phyloP scores from a whole-genome alignment of 176 grass and related monocot genomes.

The Avena atlantica region DNA sequence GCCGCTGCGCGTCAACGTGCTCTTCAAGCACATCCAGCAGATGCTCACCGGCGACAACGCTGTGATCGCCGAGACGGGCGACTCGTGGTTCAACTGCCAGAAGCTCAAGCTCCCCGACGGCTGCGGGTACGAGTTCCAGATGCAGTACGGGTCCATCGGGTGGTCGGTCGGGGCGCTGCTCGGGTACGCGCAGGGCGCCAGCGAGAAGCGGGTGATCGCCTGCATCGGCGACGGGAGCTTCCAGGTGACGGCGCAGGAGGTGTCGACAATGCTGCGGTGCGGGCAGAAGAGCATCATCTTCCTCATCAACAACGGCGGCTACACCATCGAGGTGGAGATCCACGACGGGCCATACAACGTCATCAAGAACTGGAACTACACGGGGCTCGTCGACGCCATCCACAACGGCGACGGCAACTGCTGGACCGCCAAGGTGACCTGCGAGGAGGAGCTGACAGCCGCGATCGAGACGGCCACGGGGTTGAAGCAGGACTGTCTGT shows the following conservation, averaged over 20 bases:
- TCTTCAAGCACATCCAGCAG: conserved; percentile 81
- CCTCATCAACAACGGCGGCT: conserved; percentile 92
- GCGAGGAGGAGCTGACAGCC: conserved; percentile 50
- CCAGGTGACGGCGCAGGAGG: conserved; percentile 84
- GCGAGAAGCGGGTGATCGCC: conserved; percentile 63
- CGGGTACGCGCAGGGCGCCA: conserved; percentile 65
- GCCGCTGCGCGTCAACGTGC: conserved; percentile 70
- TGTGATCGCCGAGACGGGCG: conserved; percentile 72
- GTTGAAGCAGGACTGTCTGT: conserved; percentile 23
- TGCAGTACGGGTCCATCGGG: conserved; percentile 88
- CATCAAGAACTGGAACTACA: conserved; percentile 97
- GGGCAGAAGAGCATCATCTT: conserved; percentile 75
- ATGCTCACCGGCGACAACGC: conserved; percentile 60
- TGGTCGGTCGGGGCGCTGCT: conserved; percentile 77
- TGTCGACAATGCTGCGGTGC: conserved; percentile 78
- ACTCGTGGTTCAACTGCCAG: conserved; percentile 97
- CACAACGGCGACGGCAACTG: conserved; percentile 72
- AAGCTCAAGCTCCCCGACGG: conserved; percentile 71
- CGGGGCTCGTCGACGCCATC: conserved; percentile 64
- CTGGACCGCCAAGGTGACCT: conserved; percentile 64
- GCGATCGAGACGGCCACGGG: conserved; percentile 35
- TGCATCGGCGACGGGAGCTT: conserved; percentile 90
- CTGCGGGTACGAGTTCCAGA: conserved; percentile 86
- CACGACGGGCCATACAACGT: conserved; percentile 90
- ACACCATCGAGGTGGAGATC: conserved; percentile 90